phyloP scores from a whole-genome alignment of 352 stramenopile genomes.

The Pilasporangium apinafurcum region DNA sequence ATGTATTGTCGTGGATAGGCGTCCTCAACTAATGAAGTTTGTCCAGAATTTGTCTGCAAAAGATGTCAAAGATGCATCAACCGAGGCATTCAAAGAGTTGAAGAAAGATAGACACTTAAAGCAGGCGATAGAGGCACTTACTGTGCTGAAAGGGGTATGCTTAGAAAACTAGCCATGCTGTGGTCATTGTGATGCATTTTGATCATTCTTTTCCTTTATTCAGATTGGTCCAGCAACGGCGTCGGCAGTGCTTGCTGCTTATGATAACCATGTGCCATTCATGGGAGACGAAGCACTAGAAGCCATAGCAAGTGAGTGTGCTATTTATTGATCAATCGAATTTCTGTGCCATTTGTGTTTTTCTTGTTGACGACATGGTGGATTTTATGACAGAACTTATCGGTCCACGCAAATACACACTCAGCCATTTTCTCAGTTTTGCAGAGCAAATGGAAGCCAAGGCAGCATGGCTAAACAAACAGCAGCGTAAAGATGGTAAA shows the following conservation, averaged over 20 bases:
- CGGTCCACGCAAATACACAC: conserved; percentile 70
- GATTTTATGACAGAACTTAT: conserved; percentile 33
- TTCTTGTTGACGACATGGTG: neutral
- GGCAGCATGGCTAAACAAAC: conserved; percentile 42
- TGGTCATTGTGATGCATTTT: neutral
- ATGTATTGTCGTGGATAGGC: conserved; percentile 15
- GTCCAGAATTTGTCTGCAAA: conserved; percentile 30
- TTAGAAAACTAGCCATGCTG: neutral
- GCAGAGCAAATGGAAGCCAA: conserved; percentile 44
- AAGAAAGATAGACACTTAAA: conserved; percentile 19
- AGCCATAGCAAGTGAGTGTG: conserved; percentile 38
- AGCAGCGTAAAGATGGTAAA: conserved; percentile 7
- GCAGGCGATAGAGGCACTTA: conserved; percentile 39
- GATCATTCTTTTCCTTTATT: neutral
- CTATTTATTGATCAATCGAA: neutral
- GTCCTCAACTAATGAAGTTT: conserved; percentile 73
- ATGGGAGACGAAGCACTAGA: conserved; percentile 80
- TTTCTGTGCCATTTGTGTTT: neutral
- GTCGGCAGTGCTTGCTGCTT: conserved; percentile 64
- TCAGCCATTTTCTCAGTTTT: conserved; percentile 66
- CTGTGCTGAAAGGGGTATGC: conserved; percentile 62
- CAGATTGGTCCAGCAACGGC: conserved; percentile 74
- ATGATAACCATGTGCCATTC: conserved; percentile 60
- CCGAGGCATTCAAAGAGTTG: conserved; percentile 24
- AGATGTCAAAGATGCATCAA: conserved; percentile 43